Base-by-base conservation (phyloP, 2,329 filamentous ascomycete genomes). In the Cladosporium sp. region DNA sequence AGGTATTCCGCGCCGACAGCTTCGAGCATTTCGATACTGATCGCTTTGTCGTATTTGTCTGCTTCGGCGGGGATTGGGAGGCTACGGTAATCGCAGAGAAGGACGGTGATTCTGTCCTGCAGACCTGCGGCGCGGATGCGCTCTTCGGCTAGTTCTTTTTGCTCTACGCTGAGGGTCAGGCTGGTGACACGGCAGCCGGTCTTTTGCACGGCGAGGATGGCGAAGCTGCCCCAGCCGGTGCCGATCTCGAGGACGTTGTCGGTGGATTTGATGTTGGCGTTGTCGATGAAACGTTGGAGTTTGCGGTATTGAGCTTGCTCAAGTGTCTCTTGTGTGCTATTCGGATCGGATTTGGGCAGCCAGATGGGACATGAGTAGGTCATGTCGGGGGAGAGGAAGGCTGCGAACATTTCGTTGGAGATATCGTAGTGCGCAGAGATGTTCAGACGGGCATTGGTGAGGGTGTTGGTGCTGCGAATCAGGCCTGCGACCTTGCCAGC, bases 21-120 rank as follows among this genome's bases (percentile, higher is more conserved):
- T 73, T 91, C 88, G 20, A 90, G 75, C 88, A 91, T 91, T 68
- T 91, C 88, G 58, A 90, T 89, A 3, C 85, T 89, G 7, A 90
- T 78, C 6, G 90, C 77, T 68, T 89, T 89, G 71, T 91, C 88
- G 63, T 84, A 91, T 45, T 68, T 71, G 9, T 68, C 64, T 5
- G 57, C 42, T 40, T 66, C 64, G 40, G 40, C 62, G 0, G 83
- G 81, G 0, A 78, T 68, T 1, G 82, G 78, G 3, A 89, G 72
- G 24, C 78, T 80, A 50, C 88, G 81, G 68, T 91, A 91, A 67
- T 91, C 88, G 73, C 81, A 83, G 0, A 90, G 75, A 48, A 83
- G 71, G 1, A 91, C 84, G n/a, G 82, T 77, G 61, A 90, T 87
- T 12, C 77, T 77, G 60, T 84, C 77, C 3, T 77, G 72, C 55